phyloP scores from a whole-genome alignment of 345 rosid genomes.

The Gossypium sturtianum region DNA sequence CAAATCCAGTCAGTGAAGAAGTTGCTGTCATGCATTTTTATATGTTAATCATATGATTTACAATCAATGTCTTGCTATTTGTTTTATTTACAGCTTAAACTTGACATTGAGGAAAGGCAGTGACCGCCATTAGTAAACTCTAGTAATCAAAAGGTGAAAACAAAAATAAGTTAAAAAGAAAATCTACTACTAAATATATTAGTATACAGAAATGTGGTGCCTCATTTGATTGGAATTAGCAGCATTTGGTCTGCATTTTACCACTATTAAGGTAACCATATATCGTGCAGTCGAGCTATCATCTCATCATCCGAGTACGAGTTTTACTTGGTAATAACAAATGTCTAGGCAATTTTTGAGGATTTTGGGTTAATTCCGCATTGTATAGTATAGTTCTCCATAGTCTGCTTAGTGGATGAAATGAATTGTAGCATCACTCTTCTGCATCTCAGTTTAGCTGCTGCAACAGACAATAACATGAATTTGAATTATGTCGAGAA shows the following conservation, averaged over 20 bases:
- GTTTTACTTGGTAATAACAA: background rate
- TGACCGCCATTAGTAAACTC: conserved; percentile 10
- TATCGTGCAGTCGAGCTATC: conserved; percentile 13
- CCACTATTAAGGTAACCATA: conserved; percentile 14
- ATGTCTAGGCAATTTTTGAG: conserved; percentile 7
- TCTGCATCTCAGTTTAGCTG: conserved; percentile 31
- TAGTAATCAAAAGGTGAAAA: conserved; percentile 13
- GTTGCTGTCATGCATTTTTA: background rate
- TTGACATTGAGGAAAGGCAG: background rate
- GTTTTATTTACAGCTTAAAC: conserved; percentile 27
- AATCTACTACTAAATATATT: conserved; percentile 17
- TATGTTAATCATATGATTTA: background rate
- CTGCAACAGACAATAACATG: conserved; percentile 15
- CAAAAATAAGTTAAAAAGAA: background rate
- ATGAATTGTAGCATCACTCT: conserved; percentile 1
- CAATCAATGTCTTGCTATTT: conserved; percentile 13
- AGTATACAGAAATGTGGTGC: conserved; percentile 23
- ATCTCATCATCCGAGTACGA: conserved; percentile 15
- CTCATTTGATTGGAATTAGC: conserved; percentile 16
- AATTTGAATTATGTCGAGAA: background rate
- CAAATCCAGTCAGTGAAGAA: background rate
- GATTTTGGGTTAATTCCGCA: background rate
- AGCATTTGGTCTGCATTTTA: conserved; percentile 15
- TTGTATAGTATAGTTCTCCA: conserved; percentile 7
- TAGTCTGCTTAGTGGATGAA: conserved; percentile 7